Base-by-base conservation (phyloP, 2,329 filamentous ascomycete species). In the Neonectria punicea region DNA sequence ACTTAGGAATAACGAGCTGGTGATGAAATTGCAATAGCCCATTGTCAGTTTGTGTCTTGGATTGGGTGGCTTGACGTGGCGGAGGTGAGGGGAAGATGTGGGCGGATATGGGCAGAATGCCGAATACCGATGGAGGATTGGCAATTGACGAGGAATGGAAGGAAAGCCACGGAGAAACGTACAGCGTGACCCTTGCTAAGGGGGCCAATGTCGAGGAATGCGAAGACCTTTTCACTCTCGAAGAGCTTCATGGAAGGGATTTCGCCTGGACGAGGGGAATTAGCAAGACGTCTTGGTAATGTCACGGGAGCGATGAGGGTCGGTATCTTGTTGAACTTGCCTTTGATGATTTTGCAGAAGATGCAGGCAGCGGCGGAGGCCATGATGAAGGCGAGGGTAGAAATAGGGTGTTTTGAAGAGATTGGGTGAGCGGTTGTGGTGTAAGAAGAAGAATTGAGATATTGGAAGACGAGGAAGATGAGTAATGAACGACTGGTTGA, bases 271-370 rank as follows among this genome's bases (percentile, higher is more conserved):
- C 32, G 14, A 16, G 7, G 14, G 18, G 47, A 71, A 63, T 73
- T 51, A 54, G 69, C 46, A 64, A 55, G 61, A 6, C 30, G 20
- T 13, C n/a, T 49, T 20, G 4, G n/a, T n/a, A 20, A 53, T 25
- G 11, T 47, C 32, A 53, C 13, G 16, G 55, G 57, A 25, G 41
- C 47, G 53, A 67, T 54, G 46, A 60, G 63, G 36, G 14, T 39
- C 36, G 51, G 36, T 53, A 59, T 58, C 57, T 61, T 58, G 34
- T 32, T 28, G 8, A 39, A 68, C 67, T 70, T 76, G 85, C 95
- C 95, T 87, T 97, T 97, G 84, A 99, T 92, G 79, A 99, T 98
- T 81, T 93, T 97, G 87, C 96, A 99, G 85, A 99, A 99, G 77
- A 98, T 93, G 80, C 96, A 99, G 68, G 91, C 63, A 22, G 68